Base-by-base conservation (phyloP, 108 stramenopile species). In the Pseudonitzschia multiseries region DNA sequence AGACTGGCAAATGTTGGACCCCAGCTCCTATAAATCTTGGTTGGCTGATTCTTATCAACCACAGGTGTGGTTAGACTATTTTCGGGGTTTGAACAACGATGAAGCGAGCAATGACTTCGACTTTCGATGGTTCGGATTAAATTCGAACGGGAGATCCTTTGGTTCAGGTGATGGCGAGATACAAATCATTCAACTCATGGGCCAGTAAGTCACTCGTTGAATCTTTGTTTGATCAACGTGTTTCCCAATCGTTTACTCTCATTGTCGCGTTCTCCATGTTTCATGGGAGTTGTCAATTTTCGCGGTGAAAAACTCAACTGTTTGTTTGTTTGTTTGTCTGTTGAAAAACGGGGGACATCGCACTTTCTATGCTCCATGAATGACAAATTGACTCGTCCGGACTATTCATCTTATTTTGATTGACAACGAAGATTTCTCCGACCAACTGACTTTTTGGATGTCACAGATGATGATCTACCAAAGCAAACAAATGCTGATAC, bases 51-150 rank as follows among this genome's bases (percentile, higher is more conserved):
- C 88, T 10, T 63, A 69, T 36, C 57, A 87, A 68, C 32, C 71
- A 57, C 57, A 69, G 59, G 66, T 59, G 46, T 93, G 89, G 89
- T 26, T 73, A 18, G 61, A 73, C 12, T 93, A 93, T 70, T 90
- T 93, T 74, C 73, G 78, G 32, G 78, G 71, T 10, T 57, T 85
- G 44, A 41, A 71, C 29, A 48, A 27, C 28, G 77, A 78, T 3
- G 63, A 60, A 40, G 21, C 32, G 8, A 65, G 15, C 13, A 28
- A 40, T 14, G 61, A 62, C 33, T 40, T 40, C 20, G 61, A 40
- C 29, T 80, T 93, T 65, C 81, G 80, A 28, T 93, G 92, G 92
- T 93, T 93, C 77, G 92, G 87, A 29, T 81, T 93, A 48, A 89
- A 83, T 57, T 83, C 84, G 41, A 84, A 79, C 28, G 92, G 92